Evolutionary conservation across 768 basidiomycete species (phyloP), one percentile per base, ranked within the genome.

Genomic region (Omphalotus guepiniiformis): DNA sequence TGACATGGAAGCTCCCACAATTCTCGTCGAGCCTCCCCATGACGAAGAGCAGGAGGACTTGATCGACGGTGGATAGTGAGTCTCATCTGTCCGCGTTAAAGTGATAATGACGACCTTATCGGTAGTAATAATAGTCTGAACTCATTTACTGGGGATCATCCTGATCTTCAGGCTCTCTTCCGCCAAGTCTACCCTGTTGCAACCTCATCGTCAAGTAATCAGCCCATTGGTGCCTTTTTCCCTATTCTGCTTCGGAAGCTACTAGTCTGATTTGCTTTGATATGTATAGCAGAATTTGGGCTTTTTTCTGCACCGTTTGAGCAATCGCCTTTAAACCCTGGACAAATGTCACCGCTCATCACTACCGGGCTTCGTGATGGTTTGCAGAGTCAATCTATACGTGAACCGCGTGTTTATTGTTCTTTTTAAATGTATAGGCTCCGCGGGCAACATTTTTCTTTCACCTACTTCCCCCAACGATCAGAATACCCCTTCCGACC

Each of bases 11-110:
- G 44, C 44, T 15, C 44, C 44, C 23, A 46, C 44, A 36, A 46
- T 46, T 6, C 28, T 37, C 15, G 44, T 46, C 22, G 44, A 46
- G 22, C 32, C 43, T 7, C 44, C 44, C 13, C 44, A 32, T 9
- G 44, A 44, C 13, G 41, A 44, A n/a, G 44, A 46, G 35, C 44
- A 46, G 44, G 42, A 35, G 21, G 44, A 46, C 21, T 18, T 46
- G 44, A 36, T 46, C 11, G 44, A 46, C 44, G 25, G 44, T 26
- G 35, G 22, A 15, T 46, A 37, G 44, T 46, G 38, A 21, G 44
- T 28, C 18, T 35, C n/a, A 25, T 46, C 12, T 25, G 5, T 37
- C 6, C 2, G 21, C 15, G 23, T 25, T 15, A 4, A n/a, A 36
- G 18, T 16, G 29, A 18, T 13, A 22, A 16, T 46, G 21, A 36